Percentiles rank a stretch among this genome's conserved stretches.
Evolutionary conservation across 805 yeast species (phyloP).

Genomic region (Debaryomyces hansenii): DNA sequence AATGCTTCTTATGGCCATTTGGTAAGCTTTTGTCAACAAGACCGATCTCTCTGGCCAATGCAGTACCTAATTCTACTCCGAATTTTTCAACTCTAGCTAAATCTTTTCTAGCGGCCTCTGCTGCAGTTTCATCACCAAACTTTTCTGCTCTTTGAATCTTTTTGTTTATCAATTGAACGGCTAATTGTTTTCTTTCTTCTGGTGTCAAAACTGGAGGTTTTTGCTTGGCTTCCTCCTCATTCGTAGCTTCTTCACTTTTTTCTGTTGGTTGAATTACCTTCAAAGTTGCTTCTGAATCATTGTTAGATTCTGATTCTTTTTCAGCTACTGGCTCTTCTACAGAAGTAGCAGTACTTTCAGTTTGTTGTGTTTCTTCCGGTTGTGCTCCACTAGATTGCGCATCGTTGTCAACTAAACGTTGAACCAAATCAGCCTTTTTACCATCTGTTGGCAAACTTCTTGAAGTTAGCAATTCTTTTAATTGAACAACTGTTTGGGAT

Average conservation of each 20-base stretch:
- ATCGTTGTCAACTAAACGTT: slow-evolving; percentile 63
- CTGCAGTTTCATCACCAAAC: slow-evolving; percentile 67
- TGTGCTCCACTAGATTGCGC: slow-evolving; percentile 19
- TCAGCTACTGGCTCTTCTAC: slow-evolving; percentile 12
- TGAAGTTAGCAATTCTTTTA: slow-evolving; percentile 71
- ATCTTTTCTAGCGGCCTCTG: slow-evolving; percentile 57
- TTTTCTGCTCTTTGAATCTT: slow-evolving; percentile 73
- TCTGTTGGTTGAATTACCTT: slow-evolving; percentile 13
- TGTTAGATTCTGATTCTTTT: slow-evolving; percentile 11
- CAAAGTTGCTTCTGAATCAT: slow-evolving; percentile 8
- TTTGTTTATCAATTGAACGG: slow-evolving; percentile 63
- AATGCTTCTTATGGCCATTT: slow-evolving; percentile 14
- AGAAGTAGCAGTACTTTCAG: not conserved
- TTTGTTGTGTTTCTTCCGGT: slow-evolving; percentile 9
- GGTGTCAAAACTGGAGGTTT: slow-evolving; percentile 49
- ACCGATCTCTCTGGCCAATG: slow-evolving; percentile 68
- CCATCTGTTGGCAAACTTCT: slow-evolving; percentile 73
- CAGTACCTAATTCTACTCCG: slow-evolving; percentile 70
- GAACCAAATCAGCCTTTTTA: slow-evolving; percentile 74
- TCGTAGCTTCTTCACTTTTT: slow-evolving; percentile 2
- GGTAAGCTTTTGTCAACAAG: slow-evolving; percentile 40
- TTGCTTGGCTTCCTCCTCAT: slow-evolving; percentile 25
- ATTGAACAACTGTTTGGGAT: slow-evolving; percentile 78
- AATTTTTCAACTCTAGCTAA: slow-evolving; percentile 77
- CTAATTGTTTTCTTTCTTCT: slow-evolving; percentile 70